Evolutionary conservation across 352 stramenopile genomes (phyloP).

Genomic region (Globisporangium megalacanthum): DNA sequence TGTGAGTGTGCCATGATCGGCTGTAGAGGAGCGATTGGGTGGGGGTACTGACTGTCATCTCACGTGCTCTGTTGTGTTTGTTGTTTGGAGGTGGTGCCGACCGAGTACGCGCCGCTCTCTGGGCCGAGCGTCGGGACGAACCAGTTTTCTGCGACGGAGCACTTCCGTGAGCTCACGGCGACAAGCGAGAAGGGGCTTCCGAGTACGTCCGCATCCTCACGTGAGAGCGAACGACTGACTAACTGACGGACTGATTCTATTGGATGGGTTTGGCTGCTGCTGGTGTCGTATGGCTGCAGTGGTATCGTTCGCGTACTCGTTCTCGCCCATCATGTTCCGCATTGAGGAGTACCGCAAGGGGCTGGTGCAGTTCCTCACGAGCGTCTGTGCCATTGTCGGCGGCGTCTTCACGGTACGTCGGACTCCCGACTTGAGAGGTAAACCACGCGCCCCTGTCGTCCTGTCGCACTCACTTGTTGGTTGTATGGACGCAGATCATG

Average conservation of each 20-base stretch:
- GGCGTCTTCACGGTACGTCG: conserved; percentile 84
- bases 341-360: conserved; percentile 93
- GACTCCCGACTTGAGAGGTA: too few species aligned
- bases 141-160: conserved; percentile 98
- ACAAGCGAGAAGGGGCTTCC: conserved; percentile 83
- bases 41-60: background rate
- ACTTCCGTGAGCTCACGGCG: conserved; percentile 86
- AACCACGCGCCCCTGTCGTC: too few species aligned
- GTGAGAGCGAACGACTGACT: background rate
- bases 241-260: conserved; percentile 4
- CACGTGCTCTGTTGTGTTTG: background rate
- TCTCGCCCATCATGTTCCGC: conserved; percentile 94
- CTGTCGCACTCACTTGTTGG: background rate
- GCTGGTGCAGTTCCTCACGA: conserved; percentile 89
- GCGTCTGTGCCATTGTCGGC: conserved; percentile 89
- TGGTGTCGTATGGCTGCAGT: conserved; percentile 39
- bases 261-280: conserved; percentile 1
- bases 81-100: conserved; percentile 90
- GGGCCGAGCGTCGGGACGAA: conserved; percentile 90
- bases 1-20: background rate
- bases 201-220: conserved; percentile 41
- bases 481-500: conserved; percentile 37
- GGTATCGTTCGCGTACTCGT: conserved; percentile 97
- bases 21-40: background rate
- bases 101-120: conserved; percentile 89